phyloP scores from a whole-genome alignment of 1,139 yeast genomes.

The Komagataea norvegica region DNA sequence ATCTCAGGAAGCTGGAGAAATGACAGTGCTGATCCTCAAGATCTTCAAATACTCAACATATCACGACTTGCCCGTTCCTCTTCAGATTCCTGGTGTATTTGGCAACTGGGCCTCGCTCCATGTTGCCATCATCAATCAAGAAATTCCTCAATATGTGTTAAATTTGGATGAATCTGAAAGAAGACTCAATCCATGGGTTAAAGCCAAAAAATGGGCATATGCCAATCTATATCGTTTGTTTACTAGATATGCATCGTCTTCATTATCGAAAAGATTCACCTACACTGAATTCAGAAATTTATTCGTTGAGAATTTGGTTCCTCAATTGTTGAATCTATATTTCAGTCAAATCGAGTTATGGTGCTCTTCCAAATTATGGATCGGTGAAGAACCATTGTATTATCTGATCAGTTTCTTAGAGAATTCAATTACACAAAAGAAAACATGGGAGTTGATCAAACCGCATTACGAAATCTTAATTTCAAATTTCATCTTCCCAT shows the following conservation, averaged over 20 bases:
- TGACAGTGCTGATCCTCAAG: conserved; percentile 72
- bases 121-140: conserved; percentile 59
- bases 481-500: conserved; percentile 72
- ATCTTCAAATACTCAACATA: conserved; percentile 78
- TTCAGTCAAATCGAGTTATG: conserved; percentile 67
- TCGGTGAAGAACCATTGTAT: conserved; percentile 61
- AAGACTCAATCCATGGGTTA: conserved; percentile 53
- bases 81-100: conserved; percentile 57
- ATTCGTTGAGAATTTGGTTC: conserved; percentile 56
- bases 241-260: conserved; percentile 60
- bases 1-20: conserved; percentile 55
- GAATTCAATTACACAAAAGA: conserved; percentile 61
- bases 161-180: conserved; percentile 45
- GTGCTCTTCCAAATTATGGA: conserved; percentile 65
- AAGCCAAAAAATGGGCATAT: conserved; percentile 88
- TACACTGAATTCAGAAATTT: conserved; percentile 47
- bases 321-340: conserved; percentile 63
- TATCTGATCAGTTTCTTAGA: conserved; percentile 67
- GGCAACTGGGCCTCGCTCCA: conserved; percentile 77
- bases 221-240: conserved; percentile 76
- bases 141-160: conserved; percentile 48
- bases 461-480: conserved; percentile 66
- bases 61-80: conserved; percentile 66
- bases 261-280: conserved; percentile 45
- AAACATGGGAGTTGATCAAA: conserved; percentile 65